phyloP scores from a whole-genome alignment of 306 rosid genomes.

The Gastrolobium bilobum region DNA sequence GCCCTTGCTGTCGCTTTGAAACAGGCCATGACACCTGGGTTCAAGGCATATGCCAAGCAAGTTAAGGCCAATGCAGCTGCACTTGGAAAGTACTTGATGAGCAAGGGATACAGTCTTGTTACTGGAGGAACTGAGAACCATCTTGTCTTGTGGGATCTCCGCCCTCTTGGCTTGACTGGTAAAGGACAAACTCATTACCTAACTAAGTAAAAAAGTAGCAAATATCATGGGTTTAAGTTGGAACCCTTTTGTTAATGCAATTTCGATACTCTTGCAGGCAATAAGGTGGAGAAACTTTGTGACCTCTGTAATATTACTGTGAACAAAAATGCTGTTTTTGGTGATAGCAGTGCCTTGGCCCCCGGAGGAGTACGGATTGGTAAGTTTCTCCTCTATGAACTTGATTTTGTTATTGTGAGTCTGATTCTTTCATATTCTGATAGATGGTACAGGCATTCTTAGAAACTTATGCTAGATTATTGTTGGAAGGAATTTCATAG shows the following conservation, averaged over 20 bases:
- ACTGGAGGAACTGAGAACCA: conserved; percentile 98
- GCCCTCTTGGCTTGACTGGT: conserved; percentile 98
- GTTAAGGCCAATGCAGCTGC: conserved; percentile 97
- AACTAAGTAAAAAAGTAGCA: background rate
- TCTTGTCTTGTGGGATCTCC: conserved; percentile 98
- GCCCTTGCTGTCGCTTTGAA: conserved; percentile 96
- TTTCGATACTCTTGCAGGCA: conserved; percentile 65
- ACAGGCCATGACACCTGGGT: conserved; percentile 76
- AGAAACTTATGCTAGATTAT: background rate
- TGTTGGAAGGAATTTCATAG: conserved; percentile 1
- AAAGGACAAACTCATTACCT: conserved; percentile 1
- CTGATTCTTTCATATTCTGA: background rate
- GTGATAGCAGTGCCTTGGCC: conserved; percentile 98
- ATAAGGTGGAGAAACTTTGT: conserved; percentile 98
- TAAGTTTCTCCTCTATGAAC: conserved; percentile 48
- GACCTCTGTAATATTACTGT: conserved; percentile 90
- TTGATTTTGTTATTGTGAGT: conserved; percentile 28
- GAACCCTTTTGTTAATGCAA: background rate
- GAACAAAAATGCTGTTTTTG: conserved; percentile 96
- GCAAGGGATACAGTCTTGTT: conserved; percentile 91
- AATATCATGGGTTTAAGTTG: conserved; percentile 19
- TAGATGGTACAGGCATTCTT: background rate
- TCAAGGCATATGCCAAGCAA: conserved; percentile 92
- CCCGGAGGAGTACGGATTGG: conserved; percentile 97
- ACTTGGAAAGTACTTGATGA: conserved; percentile 77